Evolutionary conservation across 306 rosid species (phyloP).

Genomic region (Sicyos baderoa): DNA sequence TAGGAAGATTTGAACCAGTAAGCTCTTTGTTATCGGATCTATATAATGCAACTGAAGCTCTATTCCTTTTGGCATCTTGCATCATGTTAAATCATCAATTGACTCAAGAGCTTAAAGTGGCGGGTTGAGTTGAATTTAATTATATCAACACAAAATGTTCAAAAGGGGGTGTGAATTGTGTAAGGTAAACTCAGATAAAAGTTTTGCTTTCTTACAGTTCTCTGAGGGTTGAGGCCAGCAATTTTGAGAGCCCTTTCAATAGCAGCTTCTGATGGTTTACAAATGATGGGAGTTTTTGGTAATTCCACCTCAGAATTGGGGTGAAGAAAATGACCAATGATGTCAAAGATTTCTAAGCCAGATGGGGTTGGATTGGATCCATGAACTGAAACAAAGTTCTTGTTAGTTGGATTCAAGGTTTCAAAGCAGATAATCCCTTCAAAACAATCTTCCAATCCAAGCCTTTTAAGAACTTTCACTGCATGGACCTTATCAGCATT

Average conservation of each 20-base stretch:
- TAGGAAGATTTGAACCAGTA: no score
- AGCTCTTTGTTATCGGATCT: no score
- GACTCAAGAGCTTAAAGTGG: no score
- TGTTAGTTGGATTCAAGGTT: constrained; percentile 70
- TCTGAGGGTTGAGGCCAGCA: constrained; percentile 69
- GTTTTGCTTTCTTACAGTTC: constrained; percentile 49
- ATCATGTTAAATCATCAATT: no score
- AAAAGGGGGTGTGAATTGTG: no score
- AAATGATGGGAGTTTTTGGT: constrained; percentile 80
- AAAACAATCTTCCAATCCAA: constrained; percentile 86
- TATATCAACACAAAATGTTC: no score
- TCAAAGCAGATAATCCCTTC: constrained; percentile 93
- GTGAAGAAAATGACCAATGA: constrained; percentile 58
- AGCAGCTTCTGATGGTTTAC: constrained; percentile 72
- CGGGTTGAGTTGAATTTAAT: no score
- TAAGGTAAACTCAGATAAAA: no score
- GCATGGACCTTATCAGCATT: constrained; percentile 83
- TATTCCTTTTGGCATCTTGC: no score
- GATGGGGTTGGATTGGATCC: constrained; percentile 25
- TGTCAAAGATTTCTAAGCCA: constrained; percentile 58
- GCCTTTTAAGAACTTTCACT: constrained; percentile 58
- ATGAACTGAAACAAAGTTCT: constrained; percentile 43
- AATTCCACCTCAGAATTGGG: constrained; percentile 34
- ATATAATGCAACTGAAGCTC: no score
- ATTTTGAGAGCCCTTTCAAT: constrained; percentile 66